Evolutionary conservation across 2,329 filamentous ascomycete genomes (phyloP).

Genomic region (Ophiosphaerella herpotricha): DNA sequence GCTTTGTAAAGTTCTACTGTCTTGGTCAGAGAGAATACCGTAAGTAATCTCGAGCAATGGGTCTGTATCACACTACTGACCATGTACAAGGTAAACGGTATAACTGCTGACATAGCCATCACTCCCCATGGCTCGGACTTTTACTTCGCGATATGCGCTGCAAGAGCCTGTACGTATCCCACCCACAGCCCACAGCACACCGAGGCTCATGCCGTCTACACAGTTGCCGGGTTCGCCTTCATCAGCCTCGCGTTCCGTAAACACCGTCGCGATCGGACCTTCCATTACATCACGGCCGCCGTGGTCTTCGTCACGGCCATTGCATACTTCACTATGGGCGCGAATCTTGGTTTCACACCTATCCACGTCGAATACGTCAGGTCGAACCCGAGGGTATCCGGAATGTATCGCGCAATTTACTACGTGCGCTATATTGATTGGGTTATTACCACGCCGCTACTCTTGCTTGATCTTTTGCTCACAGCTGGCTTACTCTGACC

Average conservation of each 20-base stretch:
- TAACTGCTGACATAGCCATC: slow-evolving; percentile 59
- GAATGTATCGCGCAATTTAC: slow-evolving; percentile 65
- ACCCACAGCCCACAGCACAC: not conserved
- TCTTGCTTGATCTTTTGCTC: slow-evolving; percentile 66
- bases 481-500: slow-evolving; percentile 68
- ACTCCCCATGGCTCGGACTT: slow-evolving; percentile 65
- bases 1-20: too few species aligned
- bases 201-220: not conserved
- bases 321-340: slow-evolving; percentile 70
- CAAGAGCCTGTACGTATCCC: slow-evolving; percentile 54
- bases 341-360: slow-evolving; percentile 66
- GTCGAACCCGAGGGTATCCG: slow-evolving; percentile 51
- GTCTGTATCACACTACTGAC: too few species aligned
- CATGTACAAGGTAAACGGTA: slow-evolving; percentile 46
- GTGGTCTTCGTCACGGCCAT: slow-evolving; percentile 65
- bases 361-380: slow-evolving; percentile 65
- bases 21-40: too few species aligned
- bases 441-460: slow-evolving; percentile 67
- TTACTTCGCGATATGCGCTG: slow-evolving; percentile 65
- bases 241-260: slow-evolving; percentile 59
- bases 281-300: slow-evolving; percentile 66
- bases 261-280: slow-evolving; percentile 61
- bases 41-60: too few species aligned
- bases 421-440: slow-evolving; percentile 70
- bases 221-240: slow-evolving; percentile 57